These are phyloP conservation scores for Fusarium avenaceum DNA, from an alignment of 2,329 filamentous ascomycete genomes.

Conservation along the genomic window DNA sequence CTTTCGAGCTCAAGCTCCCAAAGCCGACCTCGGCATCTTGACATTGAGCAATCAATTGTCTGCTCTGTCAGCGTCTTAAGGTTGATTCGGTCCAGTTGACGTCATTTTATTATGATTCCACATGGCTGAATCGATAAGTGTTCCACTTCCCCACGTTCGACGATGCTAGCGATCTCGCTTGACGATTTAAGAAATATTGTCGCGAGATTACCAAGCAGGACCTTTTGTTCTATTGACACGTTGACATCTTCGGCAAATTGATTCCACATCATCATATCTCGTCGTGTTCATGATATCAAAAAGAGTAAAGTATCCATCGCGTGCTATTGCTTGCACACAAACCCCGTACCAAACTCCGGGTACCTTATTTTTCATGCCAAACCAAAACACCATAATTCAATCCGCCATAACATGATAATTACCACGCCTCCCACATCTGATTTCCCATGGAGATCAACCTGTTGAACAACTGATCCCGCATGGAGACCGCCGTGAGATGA, in stretches of 20 bases:
- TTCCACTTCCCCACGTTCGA: slow-evolving; percentile 21
- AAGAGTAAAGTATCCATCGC: not conserved
- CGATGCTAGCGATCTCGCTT: not conserved
- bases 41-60: not conserved
- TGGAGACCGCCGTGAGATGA: slow-evolving; percentile 77
- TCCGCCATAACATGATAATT: not conserved
- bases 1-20: not conserved
- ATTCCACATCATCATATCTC: slow-evolving; percentile 25
- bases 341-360: slow-evolving; percentile 25
- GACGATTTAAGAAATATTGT: not conserved
- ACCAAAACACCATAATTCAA: not conserved
- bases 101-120: slow-evolving; percentile 17
- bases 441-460: slow-evolving; percentile 79
- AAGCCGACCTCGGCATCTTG: not conserved
- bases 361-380: not conserved
- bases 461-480: slow-evolving; percentile 86
- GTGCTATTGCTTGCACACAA: slow-evolving; percentile 7
- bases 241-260: not conserved
- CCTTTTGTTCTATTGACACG: not conserved
- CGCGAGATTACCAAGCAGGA: slow-evolving; percentile 23
- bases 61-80: slow-evolving; percentile 16
- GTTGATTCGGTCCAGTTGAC: slow-evolving; percentile 3
- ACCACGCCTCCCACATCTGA: slow-evolving; percentile 89
- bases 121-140: not conserved
- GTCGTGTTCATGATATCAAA: slow-evolving; percentile 20